Evolutionary conservation across 208 protist species (phyloP).

Genomic region (Zelonia costaricensis): DNA sequence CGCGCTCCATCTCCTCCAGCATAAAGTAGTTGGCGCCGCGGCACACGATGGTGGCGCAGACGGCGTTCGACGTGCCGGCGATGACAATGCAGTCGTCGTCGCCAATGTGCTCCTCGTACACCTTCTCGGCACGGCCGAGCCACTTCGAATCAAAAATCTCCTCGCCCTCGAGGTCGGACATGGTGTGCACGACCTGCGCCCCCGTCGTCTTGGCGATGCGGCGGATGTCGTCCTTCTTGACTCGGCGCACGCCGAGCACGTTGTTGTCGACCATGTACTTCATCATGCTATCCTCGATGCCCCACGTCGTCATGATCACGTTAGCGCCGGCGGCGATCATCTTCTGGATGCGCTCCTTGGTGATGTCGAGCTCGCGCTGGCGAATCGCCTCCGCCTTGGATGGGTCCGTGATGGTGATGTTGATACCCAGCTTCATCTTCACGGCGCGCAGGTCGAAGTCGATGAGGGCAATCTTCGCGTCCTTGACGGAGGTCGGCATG

Average conservation of each 20-base stretch:
- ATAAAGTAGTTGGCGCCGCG: slow-evolving; percentile 98
- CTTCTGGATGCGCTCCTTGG: slow-evolving; percentile 97
- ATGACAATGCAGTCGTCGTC: slow-evolving; percentile 98
- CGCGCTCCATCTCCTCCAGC: slow-evolving; percentile 98
- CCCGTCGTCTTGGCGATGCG: slow-evolving; percentile 98
- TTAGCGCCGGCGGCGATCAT: slow-evolving; percentile 98
- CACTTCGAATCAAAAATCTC: slow-evolving; percentile 95
- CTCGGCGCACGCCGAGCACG: slow-evolving; percentile 96
- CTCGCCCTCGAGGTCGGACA: slow-evolving; percentile 98
- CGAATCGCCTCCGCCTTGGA: slow-evolving; percentile 97
- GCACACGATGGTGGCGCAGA: slow-evolving; percentile 97
- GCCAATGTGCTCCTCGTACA: slow-evolving; percentile 96
- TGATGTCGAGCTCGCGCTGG: slow-evolving; percentile 97
- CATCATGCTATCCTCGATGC: slow-evolving; percentile 98
- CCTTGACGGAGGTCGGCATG: slow-evolving; percentile 96
- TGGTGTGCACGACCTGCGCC: slow-evolving; percentile 92
- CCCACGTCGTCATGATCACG: slow-evolving; percentile 99
- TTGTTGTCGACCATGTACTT: slow-evolving; percentile 99
- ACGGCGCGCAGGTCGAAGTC: slow-evolving; percentile 98
- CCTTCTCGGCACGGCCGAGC: slow-evolving; percentile 95
- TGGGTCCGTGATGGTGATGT: slow-evolving; percentile 98
- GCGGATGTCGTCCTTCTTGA: slow-evolving; percentile 96
- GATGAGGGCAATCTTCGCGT: slow-evolving; percentile 98
- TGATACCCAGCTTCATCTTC: slow-evolving; percentile 97
- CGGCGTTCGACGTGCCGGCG: slow-evolving; percentile 75